Percentiles rank a stretch among this genome's conserved stretches.
Conservation (phyloP, 768 basidiomycete genomes). For the Suillus placidus region DNA sequence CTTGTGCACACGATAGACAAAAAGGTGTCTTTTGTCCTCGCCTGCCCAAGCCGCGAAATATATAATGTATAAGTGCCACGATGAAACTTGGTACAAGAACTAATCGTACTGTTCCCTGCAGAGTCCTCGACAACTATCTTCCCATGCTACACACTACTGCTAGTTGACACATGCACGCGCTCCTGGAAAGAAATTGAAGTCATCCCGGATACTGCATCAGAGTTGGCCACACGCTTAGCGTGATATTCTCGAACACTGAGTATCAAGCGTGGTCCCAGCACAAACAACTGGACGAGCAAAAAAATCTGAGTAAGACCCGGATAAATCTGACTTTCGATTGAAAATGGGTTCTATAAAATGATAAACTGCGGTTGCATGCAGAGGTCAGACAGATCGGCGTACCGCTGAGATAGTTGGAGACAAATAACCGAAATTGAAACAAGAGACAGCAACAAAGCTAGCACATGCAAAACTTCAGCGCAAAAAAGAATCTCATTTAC, state of each 20-base stretch:
- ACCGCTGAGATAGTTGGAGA: background rate
- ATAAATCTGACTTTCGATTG: background rate
- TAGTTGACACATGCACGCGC: background rate
- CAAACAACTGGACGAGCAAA: background rate
- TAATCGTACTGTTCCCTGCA: background rate
- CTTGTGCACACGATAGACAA: background rate
- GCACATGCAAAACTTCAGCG: background rate
- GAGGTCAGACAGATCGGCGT: background rate
- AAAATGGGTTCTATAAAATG: background rate
- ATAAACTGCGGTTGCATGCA: background rate
- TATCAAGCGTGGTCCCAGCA: background rate
- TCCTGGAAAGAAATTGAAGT: background rate
- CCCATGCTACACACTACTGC: background rate
- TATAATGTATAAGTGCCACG: background rate
- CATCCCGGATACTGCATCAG: background rate
- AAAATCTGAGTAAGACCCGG: background rate
- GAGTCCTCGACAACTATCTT: background rate
- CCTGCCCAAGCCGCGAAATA: background rate
- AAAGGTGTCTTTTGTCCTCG: background rate
- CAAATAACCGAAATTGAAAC: background rate
- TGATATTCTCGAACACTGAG: background rate
- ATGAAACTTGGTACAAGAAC: background rate
- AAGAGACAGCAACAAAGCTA: constrained; percentile 1
- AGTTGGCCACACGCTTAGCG: background rate
- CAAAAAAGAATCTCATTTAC: background rate